Percentiles rank a stretch among this genome's conserved stretches.
Conservation (phyloP, 139 green algal species). For the Asterochloris erici region DNA sequence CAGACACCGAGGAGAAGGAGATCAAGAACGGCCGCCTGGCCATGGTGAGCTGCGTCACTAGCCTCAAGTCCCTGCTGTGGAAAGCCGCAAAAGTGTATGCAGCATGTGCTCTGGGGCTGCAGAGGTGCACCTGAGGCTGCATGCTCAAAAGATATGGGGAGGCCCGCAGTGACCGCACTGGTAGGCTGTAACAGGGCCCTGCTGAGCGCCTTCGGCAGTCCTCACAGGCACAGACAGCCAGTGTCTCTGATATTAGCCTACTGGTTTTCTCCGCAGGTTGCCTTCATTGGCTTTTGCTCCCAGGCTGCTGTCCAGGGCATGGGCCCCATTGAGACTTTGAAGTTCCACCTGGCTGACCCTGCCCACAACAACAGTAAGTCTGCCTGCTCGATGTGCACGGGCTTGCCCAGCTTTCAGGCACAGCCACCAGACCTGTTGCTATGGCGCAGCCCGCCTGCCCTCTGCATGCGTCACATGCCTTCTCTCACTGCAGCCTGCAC, state of each 20-base stretch:
- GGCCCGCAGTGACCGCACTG: no score
- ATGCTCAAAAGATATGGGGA: background rate
- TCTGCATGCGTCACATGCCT: background rate
- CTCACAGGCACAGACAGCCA: no score
- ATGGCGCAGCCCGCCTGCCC: background rate
- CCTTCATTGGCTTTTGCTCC: constrained; percentile 85
- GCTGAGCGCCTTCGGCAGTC: no score
- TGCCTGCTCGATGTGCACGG: background rate
- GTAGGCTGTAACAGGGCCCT: no score
- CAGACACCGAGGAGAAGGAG: constrained; percentile 87
- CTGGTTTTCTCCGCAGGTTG: constrained; percentile 25
- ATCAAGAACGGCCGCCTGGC: constrained; percentile 96
- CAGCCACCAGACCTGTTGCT: background rate
- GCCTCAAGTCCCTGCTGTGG: background rate
- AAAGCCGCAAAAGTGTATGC: background rate
- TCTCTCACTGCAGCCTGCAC: background rate
- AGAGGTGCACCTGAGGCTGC: background rate
- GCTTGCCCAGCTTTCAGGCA: background rate
- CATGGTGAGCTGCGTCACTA: constrained; percentile 57
- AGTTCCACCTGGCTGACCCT: constrained; percentile 78
- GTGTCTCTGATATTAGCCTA: no score
- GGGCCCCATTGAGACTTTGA: constrained; percentile 82
- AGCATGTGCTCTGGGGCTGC: background rate
- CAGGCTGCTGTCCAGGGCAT: constrained; percentile 71
- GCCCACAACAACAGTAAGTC: constrained; percentile 84